These are phyloP conservation scores for Lactarius hatsudake DNA, from an alignment of 768 basidiomycete genomes.

Conservation along the genomic window DNA sequence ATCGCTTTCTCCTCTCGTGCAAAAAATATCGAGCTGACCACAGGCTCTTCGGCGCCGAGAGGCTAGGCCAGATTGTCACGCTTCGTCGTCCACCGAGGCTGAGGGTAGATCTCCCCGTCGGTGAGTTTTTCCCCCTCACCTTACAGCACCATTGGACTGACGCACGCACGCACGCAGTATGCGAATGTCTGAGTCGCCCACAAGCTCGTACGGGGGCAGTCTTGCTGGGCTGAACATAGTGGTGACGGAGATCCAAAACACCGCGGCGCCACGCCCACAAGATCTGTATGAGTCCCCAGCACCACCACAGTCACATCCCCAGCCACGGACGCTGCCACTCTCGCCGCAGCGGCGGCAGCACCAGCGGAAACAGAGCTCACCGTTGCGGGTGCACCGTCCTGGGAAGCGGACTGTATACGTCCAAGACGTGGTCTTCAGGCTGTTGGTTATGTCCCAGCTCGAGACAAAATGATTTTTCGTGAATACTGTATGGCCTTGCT, in stretches of 20 bases:
- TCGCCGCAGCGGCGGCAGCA: not conserved
- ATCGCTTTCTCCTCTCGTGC: not conserved
- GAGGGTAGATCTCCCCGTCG: not conserved
- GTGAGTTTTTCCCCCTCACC: not conserved
- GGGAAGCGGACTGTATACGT: conserved; percentile 8
- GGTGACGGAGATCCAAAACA: not conserved
- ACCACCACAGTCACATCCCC: not conserved
- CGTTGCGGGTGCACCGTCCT: not conserved
- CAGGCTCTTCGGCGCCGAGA: conserved; percentile 2
- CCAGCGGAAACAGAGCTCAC: not conserved
- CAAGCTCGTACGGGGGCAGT: not conserved
- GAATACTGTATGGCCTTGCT: not conserved
- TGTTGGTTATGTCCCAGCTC: conserved; percentile 16
- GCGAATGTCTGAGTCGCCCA: not conserved
- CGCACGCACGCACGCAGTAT: not conserved
- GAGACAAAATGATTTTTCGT: not conserved
- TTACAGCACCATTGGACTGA: not conserved
- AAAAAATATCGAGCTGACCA: not conserved
- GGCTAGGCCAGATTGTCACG: not conserved
- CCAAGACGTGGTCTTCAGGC: conserved; percentile 8
- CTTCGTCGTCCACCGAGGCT: not conserved
- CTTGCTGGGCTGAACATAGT: not conserved
- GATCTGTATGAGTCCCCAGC: not conserved
- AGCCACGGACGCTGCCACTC: not conserved
- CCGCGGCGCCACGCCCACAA: not conserved